Evolutionary conservation across 2,329 filamentous ascomycete species (phyloP).

Genomic region (Aotearoamyces nothofagi): DNA sequence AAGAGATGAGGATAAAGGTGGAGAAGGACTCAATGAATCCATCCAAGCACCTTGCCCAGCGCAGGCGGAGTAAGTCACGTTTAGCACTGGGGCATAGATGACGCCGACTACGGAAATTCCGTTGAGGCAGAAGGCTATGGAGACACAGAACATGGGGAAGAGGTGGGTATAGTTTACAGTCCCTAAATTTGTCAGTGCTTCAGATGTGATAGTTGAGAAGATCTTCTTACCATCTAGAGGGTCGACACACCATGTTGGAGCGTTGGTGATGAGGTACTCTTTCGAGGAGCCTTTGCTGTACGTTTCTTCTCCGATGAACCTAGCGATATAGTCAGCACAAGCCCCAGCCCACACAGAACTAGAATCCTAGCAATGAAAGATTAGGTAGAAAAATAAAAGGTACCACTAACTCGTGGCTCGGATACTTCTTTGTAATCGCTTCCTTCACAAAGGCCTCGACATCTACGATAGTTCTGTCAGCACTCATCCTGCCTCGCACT

Average conservation of each 20-base stretch:
- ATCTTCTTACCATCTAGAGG: constrained; percentile 46
- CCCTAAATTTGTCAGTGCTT: constrained; percentile 17
- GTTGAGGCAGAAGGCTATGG: constrained; percentile 51
- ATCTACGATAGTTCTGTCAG: constrained; percentile 28
- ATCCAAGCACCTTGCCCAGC: constrained; percentile 51
- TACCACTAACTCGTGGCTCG: constrained; percentile 42
- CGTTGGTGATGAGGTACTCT: constrained; percentile 47
- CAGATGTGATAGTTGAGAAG: no score
- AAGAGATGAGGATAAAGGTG: not conserved
- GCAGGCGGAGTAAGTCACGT: constrained; percentile 55
- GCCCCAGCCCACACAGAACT: no score
- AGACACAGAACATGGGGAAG: constrained; percentile 71
- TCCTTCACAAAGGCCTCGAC: constrained; percentile 56
- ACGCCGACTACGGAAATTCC: constrained; percentile 50
- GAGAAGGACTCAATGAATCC: no score
- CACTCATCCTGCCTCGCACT: not conserved
- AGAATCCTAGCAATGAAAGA: no score
- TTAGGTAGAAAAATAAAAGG: no score
- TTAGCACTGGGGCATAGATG: constrained; percentile 55
- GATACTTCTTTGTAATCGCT: constrained; percentile 43
- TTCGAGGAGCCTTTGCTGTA: constrained; percentile 55
- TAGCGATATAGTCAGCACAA: no score
- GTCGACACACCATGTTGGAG: constrained; percentile 63
- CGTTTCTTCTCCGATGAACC: constrained; percentile 64
- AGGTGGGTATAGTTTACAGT: constrained; percentile 73